Evolutionary conservation across 768 basidiomycete genomes (phyloP).

Genomic region (Podaxis sp.): DNA sequence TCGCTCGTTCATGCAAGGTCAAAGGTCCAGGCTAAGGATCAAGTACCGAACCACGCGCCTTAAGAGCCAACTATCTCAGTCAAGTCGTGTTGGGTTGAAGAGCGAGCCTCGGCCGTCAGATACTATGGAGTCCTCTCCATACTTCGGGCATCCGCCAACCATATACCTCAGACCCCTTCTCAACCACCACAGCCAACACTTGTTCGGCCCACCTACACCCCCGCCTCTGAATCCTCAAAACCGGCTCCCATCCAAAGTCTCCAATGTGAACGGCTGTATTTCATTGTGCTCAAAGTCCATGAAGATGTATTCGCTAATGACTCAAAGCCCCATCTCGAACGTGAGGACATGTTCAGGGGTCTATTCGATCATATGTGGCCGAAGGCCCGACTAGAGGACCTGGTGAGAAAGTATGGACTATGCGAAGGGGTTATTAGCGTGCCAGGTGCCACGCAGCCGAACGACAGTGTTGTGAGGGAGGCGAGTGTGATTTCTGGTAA

Average conservation of each 20-base stretch:
- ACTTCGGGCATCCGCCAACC: constrained; percentile 49
- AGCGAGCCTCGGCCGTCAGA: no score
- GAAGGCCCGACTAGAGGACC: constrained; percentile 72
- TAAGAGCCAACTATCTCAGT: no score
- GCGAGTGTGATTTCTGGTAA: no score
- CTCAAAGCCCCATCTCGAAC: constrained; percentile 69
- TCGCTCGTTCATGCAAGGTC: no score
- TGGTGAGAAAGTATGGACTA: constrained; percentile 48
- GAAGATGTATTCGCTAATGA: constrained; percentile 81
- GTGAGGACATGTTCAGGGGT: constrained; percentile 76
- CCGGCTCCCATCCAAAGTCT: constrained; percentile 39
- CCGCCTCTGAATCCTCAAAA: constrained; percentile 28
- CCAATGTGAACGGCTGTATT: constrained; percentile 73
- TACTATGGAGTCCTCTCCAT: no score
- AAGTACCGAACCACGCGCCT: no score
- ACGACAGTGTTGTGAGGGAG: no score
- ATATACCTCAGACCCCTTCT: constrained; percentile 82
- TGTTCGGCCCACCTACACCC: constrained; percentile 23
- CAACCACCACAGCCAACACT: constrained; percentile 30
- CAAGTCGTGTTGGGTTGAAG: no score
- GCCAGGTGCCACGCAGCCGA: background rate
- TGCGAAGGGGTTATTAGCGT: constrained; percentile 41
- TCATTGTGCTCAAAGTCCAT: constrained; percentile 76
- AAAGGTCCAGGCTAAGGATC: no score
- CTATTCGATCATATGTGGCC: constrained; percentile 79